Evolutionary conservation across 495 filamentous ascomycete genomes (phyloP).

Genomic region (Thermothielavioides terrestris): DNA sequence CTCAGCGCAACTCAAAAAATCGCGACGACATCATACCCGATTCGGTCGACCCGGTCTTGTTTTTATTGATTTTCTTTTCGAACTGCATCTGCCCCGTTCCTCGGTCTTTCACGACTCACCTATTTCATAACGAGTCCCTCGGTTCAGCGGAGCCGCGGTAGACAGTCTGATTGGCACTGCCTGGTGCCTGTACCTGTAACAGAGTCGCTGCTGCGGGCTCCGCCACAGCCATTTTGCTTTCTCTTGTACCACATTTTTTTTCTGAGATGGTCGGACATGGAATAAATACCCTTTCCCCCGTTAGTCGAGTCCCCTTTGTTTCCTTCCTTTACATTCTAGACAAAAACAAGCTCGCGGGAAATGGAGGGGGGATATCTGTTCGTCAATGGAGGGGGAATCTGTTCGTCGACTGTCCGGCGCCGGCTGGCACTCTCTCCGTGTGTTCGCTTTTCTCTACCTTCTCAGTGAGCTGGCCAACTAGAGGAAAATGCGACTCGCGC

Average conservation of each 20-base stretch:
- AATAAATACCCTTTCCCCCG: slow-evolving; percentile 22
- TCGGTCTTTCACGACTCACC: slow-evolving; percentile 5
- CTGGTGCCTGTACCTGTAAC: too few relatives aligned
- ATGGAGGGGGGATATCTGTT: slow-evolving; percentile 1
- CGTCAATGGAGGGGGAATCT: too few relatives aligned
- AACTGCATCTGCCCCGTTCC: background rate
- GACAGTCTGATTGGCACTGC: background rate
- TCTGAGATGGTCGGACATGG: slow-evolving; percentile 14
- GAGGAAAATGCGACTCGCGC: slow-evolving; percentile 1
- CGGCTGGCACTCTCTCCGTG: background rate
- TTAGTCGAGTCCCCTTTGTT: background rate
- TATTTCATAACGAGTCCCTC: slow-evolving; percentile 1
- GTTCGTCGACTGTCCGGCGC: background rate
- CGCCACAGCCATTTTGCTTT: slow-evolving; percentile 3
- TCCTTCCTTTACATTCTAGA: slow-evolving; percentile 12
- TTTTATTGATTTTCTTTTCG: slow-evolving; percentile 6
- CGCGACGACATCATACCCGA: slow-evolving; percentile 16
- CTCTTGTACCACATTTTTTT: slow-evolving; percentile 20
- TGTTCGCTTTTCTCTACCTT: background rate
- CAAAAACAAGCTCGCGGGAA: slow-evolving; percentile 5
- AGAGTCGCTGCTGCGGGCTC: slow-evolving; percentile 1
- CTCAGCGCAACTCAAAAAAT: background rate
- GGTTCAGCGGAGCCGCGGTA: background rate
- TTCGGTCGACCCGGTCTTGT: too few relatives aligned
- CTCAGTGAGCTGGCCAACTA: background rate